phyloP scores from a whole-genome alignment of 2,329 filamentous ascomycete species.

The Neofusicoccum laricinum region DNA sequence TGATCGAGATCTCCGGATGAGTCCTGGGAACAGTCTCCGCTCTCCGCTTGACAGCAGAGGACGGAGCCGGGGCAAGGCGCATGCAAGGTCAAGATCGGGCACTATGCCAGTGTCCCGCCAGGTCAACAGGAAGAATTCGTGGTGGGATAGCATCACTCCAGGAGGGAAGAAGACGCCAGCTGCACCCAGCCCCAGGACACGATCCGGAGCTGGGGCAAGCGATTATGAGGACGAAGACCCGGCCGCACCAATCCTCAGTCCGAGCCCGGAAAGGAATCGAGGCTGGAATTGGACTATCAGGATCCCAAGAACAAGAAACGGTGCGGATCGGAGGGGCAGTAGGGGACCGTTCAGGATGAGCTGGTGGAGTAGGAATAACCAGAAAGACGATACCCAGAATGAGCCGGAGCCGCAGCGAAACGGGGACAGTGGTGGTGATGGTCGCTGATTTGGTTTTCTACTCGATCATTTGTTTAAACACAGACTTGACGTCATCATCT shows the following conservation, averaged over 20 bases:
- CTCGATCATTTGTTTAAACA: background rate
- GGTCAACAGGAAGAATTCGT: background rate
- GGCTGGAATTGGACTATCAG: slow-evolving; percentile 6
- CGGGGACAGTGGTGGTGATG: background rate
- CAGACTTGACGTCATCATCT: background rate
- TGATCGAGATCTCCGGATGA: slow-evolving; percentile 55
- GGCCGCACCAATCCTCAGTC: slow-evolving; percentile 3
- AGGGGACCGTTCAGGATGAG: slow-evolving; percentile 15
- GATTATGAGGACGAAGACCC: slow-evolving; percentile 12
- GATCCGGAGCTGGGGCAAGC: background rate
- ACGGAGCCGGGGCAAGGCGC: background rate
- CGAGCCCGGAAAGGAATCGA: slow-evolving; percentile 4
- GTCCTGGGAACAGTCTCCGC: background rate
- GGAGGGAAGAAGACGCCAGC: background rate
- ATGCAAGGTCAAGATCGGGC: slow-evolving; percentile 1
- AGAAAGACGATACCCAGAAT: background rate
- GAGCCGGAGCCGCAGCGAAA: background rate
- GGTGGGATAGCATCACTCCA: background rate
- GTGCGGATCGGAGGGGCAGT: background rate
- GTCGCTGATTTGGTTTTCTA: background rate
- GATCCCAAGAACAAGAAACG: background rate
- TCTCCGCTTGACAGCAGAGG: slow-evolving; percentile 7
- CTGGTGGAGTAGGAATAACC: slow-evolving; percentile 4
- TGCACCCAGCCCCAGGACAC: background rate
- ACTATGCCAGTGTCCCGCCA: background rate